Conservation (phyloP, 139 green algal genomes). For the Eudorina sp. region DNA sequence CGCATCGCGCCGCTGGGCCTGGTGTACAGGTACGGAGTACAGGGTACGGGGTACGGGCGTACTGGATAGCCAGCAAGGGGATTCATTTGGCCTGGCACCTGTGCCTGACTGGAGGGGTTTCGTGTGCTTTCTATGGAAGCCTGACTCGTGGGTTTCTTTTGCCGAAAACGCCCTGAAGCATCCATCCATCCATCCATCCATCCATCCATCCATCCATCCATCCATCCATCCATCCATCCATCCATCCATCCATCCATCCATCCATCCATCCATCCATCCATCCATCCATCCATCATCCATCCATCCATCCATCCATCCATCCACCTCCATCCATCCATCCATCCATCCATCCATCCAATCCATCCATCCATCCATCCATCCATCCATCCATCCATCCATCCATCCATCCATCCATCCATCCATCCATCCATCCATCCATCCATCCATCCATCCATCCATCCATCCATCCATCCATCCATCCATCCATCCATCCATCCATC, state of each 20-base stretch:
- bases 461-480: background rate
- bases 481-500: background rate
- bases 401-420: background rate
- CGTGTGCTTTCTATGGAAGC: background rate
- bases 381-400: background rate
- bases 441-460: background rate
- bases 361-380: background rate
- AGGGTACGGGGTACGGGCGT: too few relatives aligned
- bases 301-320: too few relatives aligned
- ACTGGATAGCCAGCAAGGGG: too few relatives aligned
- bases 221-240: background rate
- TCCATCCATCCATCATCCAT: too few relatives aligned
- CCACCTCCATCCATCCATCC: too few relatives aligned
- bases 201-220: background rate
- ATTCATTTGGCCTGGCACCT: too few relatives aligned
- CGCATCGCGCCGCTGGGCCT: conserved; percentile 68
- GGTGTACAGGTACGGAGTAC: conserved; percentile 63
- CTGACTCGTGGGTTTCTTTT: background rate
- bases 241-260: too few relatives aligned
- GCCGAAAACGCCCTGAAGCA: background rate
- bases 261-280: too few relatives aligned
- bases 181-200: background rate
- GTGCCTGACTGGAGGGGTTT: too few relatives aligned
- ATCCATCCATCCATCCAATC: too few relatives aligned
- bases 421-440: background rate